Evolutionary conservation across 768 basidiomycete species (phyloP).

Genomic region (Pleurotus tuber-regium): DNA sequence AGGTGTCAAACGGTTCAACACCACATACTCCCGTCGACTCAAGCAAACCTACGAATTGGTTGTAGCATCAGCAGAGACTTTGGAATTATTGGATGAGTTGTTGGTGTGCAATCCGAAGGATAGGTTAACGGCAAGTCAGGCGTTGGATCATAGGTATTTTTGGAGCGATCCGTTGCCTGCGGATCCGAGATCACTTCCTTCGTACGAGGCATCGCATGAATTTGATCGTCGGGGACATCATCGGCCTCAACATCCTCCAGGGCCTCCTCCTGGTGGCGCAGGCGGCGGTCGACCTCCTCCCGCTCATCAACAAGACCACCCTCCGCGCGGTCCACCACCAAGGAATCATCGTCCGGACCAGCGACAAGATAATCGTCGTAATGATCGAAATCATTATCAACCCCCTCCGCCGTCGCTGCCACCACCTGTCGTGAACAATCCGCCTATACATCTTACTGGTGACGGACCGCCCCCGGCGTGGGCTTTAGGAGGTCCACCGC

Average conservation of each 20-base stretch:
- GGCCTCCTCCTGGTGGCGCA: too few relatives aligned
- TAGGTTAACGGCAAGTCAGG: slow-evolving; percentile 81
- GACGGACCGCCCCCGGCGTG: background rate
- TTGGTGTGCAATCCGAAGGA: slow-evolving; percentile 81
- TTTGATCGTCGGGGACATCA: slow-evolving; percentile 74
- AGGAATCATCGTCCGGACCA: slow-evolving; percentile 14
- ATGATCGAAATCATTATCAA: slow-evolving; percentile 14
- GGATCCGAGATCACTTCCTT: slow-evolving; percentile 77
- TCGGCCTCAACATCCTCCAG: slow-evolving; percentile 23
- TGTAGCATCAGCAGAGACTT: slow-evolving; percentile 62
- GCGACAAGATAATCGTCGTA: slow-evolving; percentile 19
- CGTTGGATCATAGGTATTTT: slow-evolving; percentile 92
- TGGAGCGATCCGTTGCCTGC: slow-evolving; percentile 89
- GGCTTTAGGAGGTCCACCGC: slow-evolving; percentile 15
- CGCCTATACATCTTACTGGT: slow-evolving; percentile 26
- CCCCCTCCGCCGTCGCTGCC: slow-evolving; percentile 13
- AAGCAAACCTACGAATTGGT: slow-evolving; percentile 55
- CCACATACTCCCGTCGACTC: slow-evolving; percentile 49
- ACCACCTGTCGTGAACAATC: slow-evolving; percentile 20
- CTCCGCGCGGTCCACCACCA: slow-evolving; percentile 24
- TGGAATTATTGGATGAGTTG: slow-evolving; percentile 80
- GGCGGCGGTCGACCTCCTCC: slow-evolving; percentile 13
- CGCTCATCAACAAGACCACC: slow-evolving; percentile 18
- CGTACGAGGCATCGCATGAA: slow-evolving; percentile 82
- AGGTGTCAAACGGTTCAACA: slow-evolving; percentile 63